Percentiles rank a stretch among this genome's conserved stretches.
These are phyloP conservation scores for Martensiomyces pterosporus DNA, from an alignment of 192 early-diverging fungal species.

Conservation along the genomic window DNA sequence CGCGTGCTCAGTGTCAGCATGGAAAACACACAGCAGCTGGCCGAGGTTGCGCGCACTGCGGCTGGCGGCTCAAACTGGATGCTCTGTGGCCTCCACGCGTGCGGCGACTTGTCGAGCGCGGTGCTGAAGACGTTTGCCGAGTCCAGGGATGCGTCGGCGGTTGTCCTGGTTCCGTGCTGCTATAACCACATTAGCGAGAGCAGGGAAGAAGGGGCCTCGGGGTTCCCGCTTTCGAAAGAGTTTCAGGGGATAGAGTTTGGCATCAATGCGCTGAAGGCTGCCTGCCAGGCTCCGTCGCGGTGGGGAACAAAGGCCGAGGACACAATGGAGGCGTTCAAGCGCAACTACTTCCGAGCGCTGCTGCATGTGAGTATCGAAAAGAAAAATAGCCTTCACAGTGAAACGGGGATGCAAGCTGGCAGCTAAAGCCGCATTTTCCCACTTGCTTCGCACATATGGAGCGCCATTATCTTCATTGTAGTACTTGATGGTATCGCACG, in stretches of 20 bases:
- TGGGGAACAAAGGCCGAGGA: constrained; percentile 61
- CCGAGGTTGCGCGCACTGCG: background rate
- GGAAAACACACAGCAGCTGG: constrained; percentile 16
- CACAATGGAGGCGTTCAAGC: constrained; percentile 56
- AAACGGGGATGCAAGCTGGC: too few relatives aligned
- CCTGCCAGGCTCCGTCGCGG: constrained; percentile 76
- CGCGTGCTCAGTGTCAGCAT: constrained; percentile 17
- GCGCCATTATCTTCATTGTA: background rate
- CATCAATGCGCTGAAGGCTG: constrained; percentile 60
- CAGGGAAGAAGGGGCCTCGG: background rate
- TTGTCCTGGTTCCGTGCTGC: constrained; percentile 79
- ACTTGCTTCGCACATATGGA: too few relatives aligned
- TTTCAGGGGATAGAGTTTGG: constrained; percentile 47
- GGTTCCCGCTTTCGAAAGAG: constrained; percentile 25
- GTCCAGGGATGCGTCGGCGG: constrained; percentile 48
- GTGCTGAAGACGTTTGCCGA: constrained; percentile 65
- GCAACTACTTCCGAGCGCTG: constrained; percentile 72
- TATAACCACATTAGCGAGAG: constrained; percentile 75
- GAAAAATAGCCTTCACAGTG: too few relatives aligned
- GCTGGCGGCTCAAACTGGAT: constrained; percentile 49
- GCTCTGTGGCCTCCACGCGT: constrained; percentile 79
- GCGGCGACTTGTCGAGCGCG: constrained; percentile 75
- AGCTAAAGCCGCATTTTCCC: too few relatives aligned
- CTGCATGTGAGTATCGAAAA: constrained; percentile 58
- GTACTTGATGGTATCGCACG: constrained; percentile 57